A percentile compares a stretch with the other conserved stretches of the same genome.
These are phyloP conservation scores for Lasiodiplodia citricola DNA, from an alignment of 2,329 filamentous ascomycete species.

Conservation along the genomic window DNA sequence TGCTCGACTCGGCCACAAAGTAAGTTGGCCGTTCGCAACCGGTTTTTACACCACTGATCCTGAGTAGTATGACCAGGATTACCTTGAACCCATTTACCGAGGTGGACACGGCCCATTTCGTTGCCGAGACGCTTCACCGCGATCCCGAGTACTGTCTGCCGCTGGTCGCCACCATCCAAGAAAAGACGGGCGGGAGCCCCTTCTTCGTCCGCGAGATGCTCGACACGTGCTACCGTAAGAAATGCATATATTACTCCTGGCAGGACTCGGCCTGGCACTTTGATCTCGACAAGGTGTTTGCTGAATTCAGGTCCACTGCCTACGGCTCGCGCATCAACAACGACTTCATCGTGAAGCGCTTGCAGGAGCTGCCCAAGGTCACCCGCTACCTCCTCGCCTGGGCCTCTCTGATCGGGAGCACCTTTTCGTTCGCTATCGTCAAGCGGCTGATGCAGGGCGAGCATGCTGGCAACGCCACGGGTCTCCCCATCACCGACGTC, in stretches of 20 bases:
- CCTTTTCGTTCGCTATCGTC: slow-evolving; percentile 83
- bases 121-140: slow-evolving; percentile 79
- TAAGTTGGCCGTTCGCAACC: slow-evolving; percentile 4
- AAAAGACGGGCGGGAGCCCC: slow-evolving; percentile 85
- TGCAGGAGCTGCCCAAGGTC: slow-evolving; percentile 75
- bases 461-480: slow-evolving; percentile 52
- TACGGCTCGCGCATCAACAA: slow-evolving; percentile 81
- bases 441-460: slow-evolving; percentile 77
- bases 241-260: slow-evolving; percentile 92
- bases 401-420: slow-evolving; percentile 81
- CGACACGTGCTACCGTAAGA: slow-evolving; percentile 82
- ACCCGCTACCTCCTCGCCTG: slow-evolving; percentile 83
- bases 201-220: slow-evolving; percentile 94
- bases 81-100: slow-evolving; percentile 76
- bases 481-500: slow-evolving; percentile 62
- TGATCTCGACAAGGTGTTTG: slow-evolving; percentile 83
- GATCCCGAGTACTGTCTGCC: slow-evolving; percentile 73
- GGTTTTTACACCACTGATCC: not conserved
- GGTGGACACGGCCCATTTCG: slow-evolving; percentile 80
- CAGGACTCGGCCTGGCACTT: slow-evolving; percentile 81
- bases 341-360: slow-evolving; percentile 78
- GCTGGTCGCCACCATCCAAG: slow-evolving; percentile 82
- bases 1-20: slow-evolving; percentile 43
- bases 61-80: slow-evolving; percentile 51
- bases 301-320: slow-evolving; percentile 78